phyloP scores from a whole-genome alignment of 768 basidiomycete genomes.

The Amanita pseudoporphyria region DNA sequence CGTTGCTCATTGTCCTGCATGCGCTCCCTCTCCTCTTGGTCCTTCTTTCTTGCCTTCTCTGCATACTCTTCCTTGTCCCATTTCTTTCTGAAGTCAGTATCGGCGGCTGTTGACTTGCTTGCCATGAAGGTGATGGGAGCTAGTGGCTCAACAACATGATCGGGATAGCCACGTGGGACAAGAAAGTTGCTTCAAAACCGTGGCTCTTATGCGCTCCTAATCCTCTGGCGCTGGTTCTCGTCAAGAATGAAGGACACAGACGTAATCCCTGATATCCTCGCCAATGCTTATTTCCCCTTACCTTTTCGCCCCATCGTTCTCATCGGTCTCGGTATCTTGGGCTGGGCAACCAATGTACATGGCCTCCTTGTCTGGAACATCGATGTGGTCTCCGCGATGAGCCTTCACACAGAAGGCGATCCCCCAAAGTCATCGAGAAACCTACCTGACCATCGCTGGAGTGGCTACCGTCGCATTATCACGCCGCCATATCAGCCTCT shows the following conservation, averaged over 20 bases:
- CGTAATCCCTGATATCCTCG: constrained; percentile 29
- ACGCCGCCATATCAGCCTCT: constrained; percentile 44
- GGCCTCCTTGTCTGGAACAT: constrained; percentile 65
- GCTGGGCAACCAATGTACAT: constrained; percentile 93
- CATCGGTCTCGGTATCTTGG: constrained; percentile 68
- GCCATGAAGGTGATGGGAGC: constrained; percentile 22
- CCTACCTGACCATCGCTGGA: constrained; percentile 18
- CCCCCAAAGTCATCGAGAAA: constrained; percentile 14
- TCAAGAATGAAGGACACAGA: constrained; percentile 4
- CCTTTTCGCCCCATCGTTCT: constrained; percentile 87
- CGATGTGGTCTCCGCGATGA: constrained; percentile 65
- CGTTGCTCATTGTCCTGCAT: constrained; percentile 84
- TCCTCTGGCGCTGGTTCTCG: not conserved
- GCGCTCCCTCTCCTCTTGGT: constrained; percentile 68
- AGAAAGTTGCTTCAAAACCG: no score
- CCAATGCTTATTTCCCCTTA: constrained; percentile 65
- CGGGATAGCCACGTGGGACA: not conserved
- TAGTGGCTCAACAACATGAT: not conserved
- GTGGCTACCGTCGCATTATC: constrained; percentile 27
- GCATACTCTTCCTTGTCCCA: constrained; percentile 95
- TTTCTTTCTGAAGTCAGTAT: constrained; percentile 78
- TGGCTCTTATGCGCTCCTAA: not conserved
- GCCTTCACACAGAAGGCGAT: constrained; percentile 36
- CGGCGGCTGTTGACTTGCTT: constrained; percentile 36
- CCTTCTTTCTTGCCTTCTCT: constrained; percentile 74